Conservation (phyloP, 2,329 filamentous ascomycete species). For the Alternaria viburni region DNA sequence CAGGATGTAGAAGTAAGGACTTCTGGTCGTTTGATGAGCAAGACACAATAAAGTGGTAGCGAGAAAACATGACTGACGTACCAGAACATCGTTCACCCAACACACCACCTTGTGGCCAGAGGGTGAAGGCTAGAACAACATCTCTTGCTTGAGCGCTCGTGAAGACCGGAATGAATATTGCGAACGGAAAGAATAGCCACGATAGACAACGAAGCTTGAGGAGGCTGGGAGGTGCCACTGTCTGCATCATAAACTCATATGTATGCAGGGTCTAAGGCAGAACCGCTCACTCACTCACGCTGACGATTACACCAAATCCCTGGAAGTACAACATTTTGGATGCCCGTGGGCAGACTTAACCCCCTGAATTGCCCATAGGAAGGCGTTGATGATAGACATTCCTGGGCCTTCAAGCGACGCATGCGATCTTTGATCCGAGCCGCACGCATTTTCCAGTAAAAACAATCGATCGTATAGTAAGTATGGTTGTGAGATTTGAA, state of each 20-base stretch:
- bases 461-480: background rate
- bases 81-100: background rate
- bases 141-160: background rate
- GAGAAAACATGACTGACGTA: background rate
- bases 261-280: background rate
- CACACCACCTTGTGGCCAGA: background rate
- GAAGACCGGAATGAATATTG: background rate
- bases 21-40: background rate
- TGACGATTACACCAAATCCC: background rate
- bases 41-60: background rate
- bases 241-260: background rate
- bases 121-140: background rate
- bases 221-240: background rate
- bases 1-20: background rate
- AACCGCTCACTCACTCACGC: background rate
- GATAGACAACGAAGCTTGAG: background rate
- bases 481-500: background rate
- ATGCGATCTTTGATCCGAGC: background rate
- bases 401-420: background rate
- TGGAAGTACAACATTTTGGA: background rate
- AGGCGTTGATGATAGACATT: background rate
- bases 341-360: background rate
- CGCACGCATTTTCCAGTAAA: background rate
- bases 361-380: background rate
- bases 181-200: background rate